phyloP scores from a whole-genome alignment of 257 asterid genomes.

The Fraxinus americana region DNA sequence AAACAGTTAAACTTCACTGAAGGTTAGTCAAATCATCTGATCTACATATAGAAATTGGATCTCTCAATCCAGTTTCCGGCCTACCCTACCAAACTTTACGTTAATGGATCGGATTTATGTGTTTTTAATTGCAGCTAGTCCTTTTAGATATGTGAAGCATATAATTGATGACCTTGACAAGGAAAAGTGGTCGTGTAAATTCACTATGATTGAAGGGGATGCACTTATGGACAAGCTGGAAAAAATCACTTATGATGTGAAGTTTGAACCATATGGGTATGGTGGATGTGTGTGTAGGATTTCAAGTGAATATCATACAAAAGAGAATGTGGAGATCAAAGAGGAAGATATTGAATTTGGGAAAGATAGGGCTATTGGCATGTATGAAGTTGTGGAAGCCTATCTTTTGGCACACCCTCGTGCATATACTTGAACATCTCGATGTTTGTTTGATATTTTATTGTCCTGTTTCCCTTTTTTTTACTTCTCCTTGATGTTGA shows the following conservation, averaged over 20 bases:
- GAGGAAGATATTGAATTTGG: slow-evolving; percentile 35
- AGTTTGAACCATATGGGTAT: slow-evolving; percentile 51
- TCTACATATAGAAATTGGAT: not conserved
- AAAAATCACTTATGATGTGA: slow-evolving; percentile 44
- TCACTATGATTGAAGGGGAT: slow-evolving; percentile 61
- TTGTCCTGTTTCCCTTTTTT: not conserved
- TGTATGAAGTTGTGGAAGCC: slow-evolving; percentile 46
- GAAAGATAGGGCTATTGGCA: slow-evolving; percentile 36
- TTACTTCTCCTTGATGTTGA: not conserved
- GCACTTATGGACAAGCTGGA: slow-evolving; percentile 55
- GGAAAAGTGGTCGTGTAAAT: slow-evolving; percentile 41
- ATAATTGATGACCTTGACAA: slow-evolving; percentile 52
- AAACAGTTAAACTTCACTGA: slow-evolving; percentile 46
- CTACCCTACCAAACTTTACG: too few relatives aligned
- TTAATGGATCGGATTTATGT: not conserved
- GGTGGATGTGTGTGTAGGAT: slow-evolving; percentile 53
- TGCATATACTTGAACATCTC: slow-evolving; percentile 26
- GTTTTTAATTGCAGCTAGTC: slow-evolving; percentile 42
- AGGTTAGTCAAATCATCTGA: slow-evolving; percentile 24
- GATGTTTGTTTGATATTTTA: not conserved
- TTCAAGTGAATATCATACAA: slow-evolving; percentile 20
- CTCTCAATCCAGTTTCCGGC: too few relatives aligned
- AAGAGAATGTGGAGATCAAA: slow-evolving; percentile 34
- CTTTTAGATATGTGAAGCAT: slow-evolving; percentile 54
- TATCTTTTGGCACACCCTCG: slow-evolving; percentile 52